These are phyloP conservation scores for Pseudocercospora musae DNA, from an alignment of 2,329 filamentous ascomycete genomes.

Conservation along the genomic window DNA sequence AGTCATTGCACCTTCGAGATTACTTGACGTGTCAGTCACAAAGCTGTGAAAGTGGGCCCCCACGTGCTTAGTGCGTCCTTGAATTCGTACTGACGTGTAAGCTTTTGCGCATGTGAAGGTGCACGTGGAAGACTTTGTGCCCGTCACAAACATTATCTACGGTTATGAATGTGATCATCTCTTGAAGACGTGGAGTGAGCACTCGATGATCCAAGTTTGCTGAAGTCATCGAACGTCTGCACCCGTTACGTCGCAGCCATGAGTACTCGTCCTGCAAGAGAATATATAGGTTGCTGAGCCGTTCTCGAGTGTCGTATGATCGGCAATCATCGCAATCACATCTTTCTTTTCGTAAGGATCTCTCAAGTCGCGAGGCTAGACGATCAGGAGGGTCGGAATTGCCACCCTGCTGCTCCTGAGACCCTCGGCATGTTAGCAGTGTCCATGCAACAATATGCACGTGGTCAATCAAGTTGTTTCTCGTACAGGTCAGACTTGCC, in stretches of 20 bases:
- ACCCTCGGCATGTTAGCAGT: neutral
- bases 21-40: neutral
- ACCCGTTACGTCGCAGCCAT: neutral
- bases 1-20: neutral
- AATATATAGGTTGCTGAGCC: neutral
- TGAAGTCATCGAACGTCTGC: neutral
- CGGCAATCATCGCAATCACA: neutral
- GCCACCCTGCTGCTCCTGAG: neutral
- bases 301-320: neutral
- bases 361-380: neutral
- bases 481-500: slow-evolving; percentile 32
- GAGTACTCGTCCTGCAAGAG: neutral
- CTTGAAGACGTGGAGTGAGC: neutral
- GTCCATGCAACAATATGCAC: neutral
- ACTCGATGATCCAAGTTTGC: neutral
- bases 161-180: neutral
- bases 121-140: neutral
- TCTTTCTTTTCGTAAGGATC: neutral
- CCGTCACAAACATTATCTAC: neutral
- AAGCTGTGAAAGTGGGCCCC: neutral
- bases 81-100: neutral
- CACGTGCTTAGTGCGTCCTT: neutral
- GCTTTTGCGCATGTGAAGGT: neutral
- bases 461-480: neutral
- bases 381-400: neutral